Conservation (phyloP, 2,329 filamentous ascomycete genomes). For the Talaromyces sp. region DNA sequence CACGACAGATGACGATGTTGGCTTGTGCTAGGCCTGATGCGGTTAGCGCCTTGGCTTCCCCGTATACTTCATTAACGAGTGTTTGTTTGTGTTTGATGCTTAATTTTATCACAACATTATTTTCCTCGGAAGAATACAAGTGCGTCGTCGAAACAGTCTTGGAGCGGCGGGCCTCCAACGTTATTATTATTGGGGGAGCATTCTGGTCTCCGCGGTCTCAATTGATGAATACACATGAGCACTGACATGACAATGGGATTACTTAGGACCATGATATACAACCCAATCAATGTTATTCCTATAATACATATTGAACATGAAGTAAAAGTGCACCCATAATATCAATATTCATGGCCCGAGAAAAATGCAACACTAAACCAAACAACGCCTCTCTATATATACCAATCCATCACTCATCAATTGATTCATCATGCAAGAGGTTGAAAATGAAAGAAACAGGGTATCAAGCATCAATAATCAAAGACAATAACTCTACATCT, state of each 20-base stretch:
- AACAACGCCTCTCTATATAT: not conserved
- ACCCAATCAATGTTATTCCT: not conserved
- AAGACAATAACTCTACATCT: conserved; percentile 20
- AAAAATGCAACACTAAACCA: not conserved
- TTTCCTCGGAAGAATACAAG: no score
- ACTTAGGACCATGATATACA: no score
- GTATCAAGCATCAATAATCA: not conserved
- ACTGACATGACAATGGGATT: no score
- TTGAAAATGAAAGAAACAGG: not conserved
- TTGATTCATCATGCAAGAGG: not conserved
- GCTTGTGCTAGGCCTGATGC: not conserved
- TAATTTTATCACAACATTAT: no score
- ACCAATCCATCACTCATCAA: not conserved
- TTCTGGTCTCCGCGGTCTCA: no score
- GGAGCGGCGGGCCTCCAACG: no score
- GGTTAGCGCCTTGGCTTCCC: not conserved
- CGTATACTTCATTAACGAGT: not conserved
- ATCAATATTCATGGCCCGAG: not conserved
- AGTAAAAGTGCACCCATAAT: not conserved
- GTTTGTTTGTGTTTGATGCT: no score
- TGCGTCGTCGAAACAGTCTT: no score
- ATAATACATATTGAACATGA: not conserved
- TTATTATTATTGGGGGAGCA: no score
- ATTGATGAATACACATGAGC: no score
- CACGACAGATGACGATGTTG: conserved; percentile 1